Evolutionary conservation across 2,329 filamentous ascomycete species (phyloP), one percentile per base, ranked within the genome.

Genomic region (Aspergillus sergii): DNA sequence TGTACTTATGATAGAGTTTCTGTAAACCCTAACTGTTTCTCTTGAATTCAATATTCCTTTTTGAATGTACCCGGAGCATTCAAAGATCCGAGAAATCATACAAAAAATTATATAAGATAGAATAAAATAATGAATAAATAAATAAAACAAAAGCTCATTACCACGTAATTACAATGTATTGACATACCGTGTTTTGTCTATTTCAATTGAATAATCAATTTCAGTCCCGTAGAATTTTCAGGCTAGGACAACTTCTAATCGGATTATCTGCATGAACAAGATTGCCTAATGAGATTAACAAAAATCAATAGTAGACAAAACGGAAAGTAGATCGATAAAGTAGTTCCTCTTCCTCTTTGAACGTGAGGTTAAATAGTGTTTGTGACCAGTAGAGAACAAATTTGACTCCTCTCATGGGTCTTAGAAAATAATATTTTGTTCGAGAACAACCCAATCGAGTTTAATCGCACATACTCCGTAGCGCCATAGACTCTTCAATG

Each of bases 331-430:
- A 51, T 59, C 45, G n/a, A 59, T 59, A 46, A 26, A 34, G 21
- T 48, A 51, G 32, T 54, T 32, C 21, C 36, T 6, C 23, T 9
- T 9, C 51, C 36, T 54, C 11, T 12, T 34, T 23, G 41, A 23
- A 55, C 2, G 14, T 28, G 21, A 57, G 23, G 41, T 57, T 28
- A 41, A 32, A 12, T 53, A 59, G 45, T 34, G 32, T 59, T 36
- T 59, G 43, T 54, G 58, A 59, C 50, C 58, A 57, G 48, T 54
- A 57, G 28, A 14, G 19, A 50, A 51, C 39, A 50, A 43, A 65
- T 59, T 32, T 63, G 60, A 65, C 63, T 60, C 60, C 58, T 64
- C 62, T 46, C 51, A 55, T 39, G 23, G 48, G 34, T 6, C 19
- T 14, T 21, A 26, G 30, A 23, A 55, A 11, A 39, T 41, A 28